A percentile compares a stretch with the other conserved stretches of the same genome.
These are phyloP conservation scores for Trichoderma koningiopsis DNA, from an alignment of 2,329 filamentous ascomycete genomes.

Conservation along the genomic window DNA sequence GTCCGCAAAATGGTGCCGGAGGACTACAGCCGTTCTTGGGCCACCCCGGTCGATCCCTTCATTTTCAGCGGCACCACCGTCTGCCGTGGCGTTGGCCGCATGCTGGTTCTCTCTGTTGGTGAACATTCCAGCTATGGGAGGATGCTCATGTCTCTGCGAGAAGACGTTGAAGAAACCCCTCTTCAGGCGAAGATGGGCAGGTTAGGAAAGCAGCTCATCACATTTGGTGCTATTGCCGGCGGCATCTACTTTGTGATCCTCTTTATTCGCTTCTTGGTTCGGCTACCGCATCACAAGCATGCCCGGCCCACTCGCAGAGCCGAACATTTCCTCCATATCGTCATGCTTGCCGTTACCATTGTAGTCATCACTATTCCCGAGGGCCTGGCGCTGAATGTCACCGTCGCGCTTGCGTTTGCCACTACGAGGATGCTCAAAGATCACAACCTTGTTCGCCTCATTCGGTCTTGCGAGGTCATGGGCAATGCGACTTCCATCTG, in stretches of 20 bases:
- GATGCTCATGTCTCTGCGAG: conserved; percentile 75
- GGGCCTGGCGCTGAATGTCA: conserved; percentile 62
- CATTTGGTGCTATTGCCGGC: conserved; percentile 45
- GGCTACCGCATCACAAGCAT: conserved; percentile 38
- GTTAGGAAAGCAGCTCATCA: conserved; percentile 72
- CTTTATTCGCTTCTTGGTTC: conserved; percentile 44
- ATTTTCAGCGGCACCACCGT: conserved; percentile 80
- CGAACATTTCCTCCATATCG: conserved; percentile 59
- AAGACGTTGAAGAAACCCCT: conserved; percentile 76
- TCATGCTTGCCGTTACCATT: conserved; percentile 61
- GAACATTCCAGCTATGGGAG: conserved; percentile 75
- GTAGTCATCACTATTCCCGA: conserved; percentile 64
- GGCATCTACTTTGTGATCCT: conserved; percentile 46
- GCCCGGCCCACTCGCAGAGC: conserved; percentile 52
- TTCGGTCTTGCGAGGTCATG: conserved; percentile 65
- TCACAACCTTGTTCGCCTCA: conserved; percentile 61
- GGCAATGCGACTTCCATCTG: conserved; percentile 65
- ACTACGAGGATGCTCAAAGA: conserved; percentile 65
- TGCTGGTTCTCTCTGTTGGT: conserved; percentile 74
- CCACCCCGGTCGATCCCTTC: conserved; percentile 66
- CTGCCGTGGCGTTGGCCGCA: conserved; percentile 73
- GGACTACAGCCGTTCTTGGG: conserved; percentile 61
- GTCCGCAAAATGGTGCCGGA: conserved; percentile 64
- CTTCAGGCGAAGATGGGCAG: conserved; percentile 76
- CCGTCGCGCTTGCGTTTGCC: conserved; percentile 63